Base-by-base conservation (phyloP, 1,284 basidiomycete genomes). In the Somion occarium region DNA sequence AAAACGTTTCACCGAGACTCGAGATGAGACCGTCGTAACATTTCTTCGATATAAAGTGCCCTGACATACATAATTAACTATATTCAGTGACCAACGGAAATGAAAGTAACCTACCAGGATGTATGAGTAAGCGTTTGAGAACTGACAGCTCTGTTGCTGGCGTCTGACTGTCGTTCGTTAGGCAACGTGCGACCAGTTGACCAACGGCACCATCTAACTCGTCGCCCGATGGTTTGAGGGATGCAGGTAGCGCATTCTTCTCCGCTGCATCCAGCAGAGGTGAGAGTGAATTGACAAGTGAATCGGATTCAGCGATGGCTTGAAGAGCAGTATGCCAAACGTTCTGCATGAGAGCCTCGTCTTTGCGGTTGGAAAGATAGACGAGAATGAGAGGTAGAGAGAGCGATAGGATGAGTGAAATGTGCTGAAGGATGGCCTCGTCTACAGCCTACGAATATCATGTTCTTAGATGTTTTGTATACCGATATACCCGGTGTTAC, bases 301-400 rank as follows among this genome's bases (percentile, higher is more conserved):
- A 57, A 3, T 66, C 66, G 42, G 70, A 60, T n/a, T 61, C 48
- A 0, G 70, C 61, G 1, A 75, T 57, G 0, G 63, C 61, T 4
- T 56, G 49, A 2, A 84, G 68, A 1, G 80, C 59, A 0, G 63
- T 58, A 27, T 72, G 71, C 81, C 81, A 83, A 3, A 78, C 59
- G 1, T 58, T 49, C 5, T 64, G 53, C 22, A 65, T 64, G 4
- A 63, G 64, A 2, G 46, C 47, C n/a, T 71, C 61, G 34, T 73
- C 63, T 15, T 66, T 64, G 2, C 78, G 68, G 52, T 73, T 61
- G 7, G 65, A 55, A 27, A 84, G 65, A 56, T 83, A 84, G 0
- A 74, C 66, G 0, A 76, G 64, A 2, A 85, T 61, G 1, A 84
- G 66, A 0, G 68, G 50, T 1, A 76, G 73, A 1, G 73, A 72